Percentiles rank a stretch among this genome's conserved stretches.
Conservation (phyloP, 192 early-diverging fungal species). For the Backusella circina region DNA sequence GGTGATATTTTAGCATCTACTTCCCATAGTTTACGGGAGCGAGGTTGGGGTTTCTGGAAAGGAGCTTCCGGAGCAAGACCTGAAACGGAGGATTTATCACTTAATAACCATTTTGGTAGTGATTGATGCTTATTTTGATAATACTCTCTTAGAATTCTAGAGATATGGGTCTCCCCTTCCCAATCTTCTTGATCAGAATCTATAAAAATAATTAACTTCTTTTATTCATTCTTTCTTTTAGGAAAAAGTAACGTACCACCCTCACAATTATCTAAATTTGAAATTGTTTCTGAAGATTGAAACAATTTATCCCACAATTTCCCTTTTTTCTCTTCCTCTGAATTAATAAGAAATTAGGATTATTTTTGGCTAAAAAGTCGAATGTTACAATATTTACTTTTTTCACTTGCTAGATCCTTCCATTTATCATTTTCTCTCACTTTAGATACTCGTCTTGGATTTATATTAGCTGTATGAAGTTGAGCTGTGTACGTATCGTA, state of each 20-base stretch:
- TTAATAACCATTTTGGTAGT: conserved; percentile 20
- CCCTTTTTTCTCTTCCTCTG: background rate
- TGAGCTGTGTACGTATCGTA: background rate
- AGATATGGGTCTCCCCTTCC: conserved; percentile 53
- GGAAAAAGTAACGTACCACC: background rate
- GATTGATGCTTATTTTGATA: conserved; percentile 40
- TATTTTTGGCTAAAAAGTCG: background rate
- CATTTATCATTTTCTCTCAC: background rate
- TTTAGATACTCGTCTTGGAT: background rate
- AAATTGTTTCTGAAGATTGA: background rate
- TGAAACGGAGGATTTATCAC: background rate
- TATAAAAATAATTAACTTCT: conserved; percentile 10
- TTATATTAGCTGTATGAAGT: background rate
- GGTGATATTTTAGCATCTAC: background rate
- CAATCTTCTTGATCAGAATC: conserved; percentile 52
- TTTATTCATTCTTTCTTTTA: background rate
- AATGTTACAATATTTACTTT: background rate
- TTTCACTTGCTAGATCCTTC: background rate
- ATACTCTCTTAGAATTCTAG: conserved; percentile 48
- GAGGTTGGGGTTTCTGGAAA: background rate
- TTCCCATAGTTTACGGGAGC: background rate
- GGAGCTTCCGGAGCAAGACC: background rate
- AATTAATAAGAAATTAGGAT: background rate
- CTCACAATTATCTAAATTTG: background rate
- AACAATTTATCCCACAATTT: background rate